Percentiles rank a stretch among this genome's conserved stretches.
These are phyloP conservation scores for Tritrichomonas musculus DNA, from an alignment of 208 protist species.

Conservation along the genomic window DNA sequence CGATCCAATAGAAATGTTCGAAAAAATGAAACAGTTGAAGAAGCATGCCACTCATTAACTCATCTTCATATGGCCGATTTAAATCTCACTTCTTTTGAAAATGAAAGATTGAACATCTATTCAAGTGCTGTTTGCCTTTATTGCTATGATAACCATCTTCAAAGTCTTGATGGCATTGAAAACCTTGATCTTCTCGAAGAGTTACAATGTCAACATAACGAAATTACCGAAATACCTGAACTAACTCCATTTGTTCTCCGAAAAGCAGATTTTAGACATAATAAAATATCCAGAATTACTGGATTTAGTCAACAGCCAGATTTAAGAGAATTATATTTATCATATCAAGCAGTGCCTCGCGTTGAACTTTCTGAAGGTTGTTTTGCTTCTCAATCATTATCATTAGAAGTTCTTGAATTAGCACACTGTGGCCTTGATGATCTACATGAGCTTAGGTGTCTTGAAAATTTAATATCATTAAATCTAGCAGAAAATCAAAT, in stretches of 20 bases:
- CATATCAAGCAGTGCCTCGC: neutral
- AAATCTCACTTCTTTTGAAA: neutral
- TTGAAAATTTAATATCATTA: neutral
- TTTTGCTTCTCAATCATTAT: neutral
- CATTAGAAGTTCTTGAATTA: neutral
- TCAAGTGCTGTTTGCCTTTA: neutral
- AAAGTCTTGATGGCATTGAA: constrained; percentile 7
- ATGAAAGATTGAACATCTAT: neutral
- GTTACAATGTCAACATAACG: constrained; percentile 17
- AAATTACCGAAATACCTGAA: neutral
- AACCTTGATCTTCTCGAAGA: neutral
- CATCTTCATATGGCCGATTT: constrained; percentile 2
- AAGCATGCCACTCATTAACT: neutral
- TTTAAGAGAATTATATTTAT: constrained; percentile 25
- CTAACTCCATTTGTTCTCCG: neutral
- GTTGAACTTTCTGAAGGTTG: neutral
- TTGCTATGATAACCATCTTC: neutral
- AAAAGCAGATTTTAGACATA: neutral
- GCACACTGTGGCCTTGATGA: neutral
- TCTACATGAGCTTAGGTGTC: neutral
- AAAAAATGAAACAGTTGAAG: constrained; percentile 3
- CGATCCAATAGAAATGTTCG: neutral
- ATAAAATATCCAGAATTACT: neutral
- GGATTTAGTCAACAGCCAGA: neutral
- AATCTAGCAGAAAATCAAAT: constrained; percentile 22